Evolutionary conservation across 495 filamentous ascomycete species (phyloP).

Genomic region (Evernia prunastri): DNA sequence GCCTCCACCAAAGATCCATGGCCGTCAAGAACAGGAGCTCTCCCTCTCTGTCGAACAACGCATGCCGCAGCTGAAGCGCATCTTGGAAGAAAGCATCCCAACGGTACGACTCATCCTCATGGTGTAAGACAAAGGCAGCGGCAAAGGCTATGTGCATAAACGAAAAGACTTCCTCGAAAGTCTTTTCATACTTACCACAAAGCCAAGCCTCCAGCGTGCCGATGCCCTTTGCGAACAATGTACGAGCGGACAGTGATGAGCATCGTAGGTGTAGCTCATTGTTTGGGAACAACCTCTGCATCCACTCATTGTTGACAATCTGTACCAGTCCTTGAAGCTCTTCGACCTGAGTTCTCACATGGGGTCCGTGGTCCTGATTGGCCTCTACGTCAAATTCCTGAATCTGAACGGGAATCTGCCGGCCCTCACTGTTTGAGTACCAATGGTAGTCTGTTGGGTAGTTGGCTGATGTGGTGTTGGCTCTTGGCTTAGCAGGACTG

Average conservation of each 20-base stretch:
- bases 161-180: constrained; percentile 3
- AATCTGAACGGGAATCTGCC: not conserved
- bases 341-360: not conserved
- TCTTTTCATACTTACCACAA: not conserved
- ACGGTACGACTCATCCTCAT: not conserved
- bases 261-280: constrained; percentile 6
- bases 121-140: constrained; percentile 9
- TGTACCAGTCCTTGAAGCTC: constrained; percentile 7
- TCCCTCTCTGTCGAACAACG: not conserved
- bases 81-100: constrained; percentile 7
- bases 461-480: too few species aligned
- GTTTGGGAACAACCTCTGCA: constrained; percentile 4
- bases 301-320: constrained; percentile 11
- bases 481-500: too few species aligned
- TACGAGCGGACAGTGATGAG: not conserved
- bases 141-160: constrained; percentile 13
- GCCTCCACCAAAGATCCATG: constrained; percentile 8
- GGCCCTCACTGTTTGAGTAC: not conserved
- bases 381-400: not conserved
- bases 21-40: not conserved
- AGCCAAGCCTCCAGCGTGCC: not conserved
- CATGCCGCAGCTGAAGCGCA: not conserved
- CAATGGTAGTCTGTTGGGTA: too few species aligned
- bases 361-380: not conserved
- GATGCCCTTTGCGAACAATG: constrained; percentile 1